A percentile compares a stretch with the other conserved stretches of the same genome.
phyloP scores from a whole-genome alignment of 2,329 filamentous ascomycete species.

The Phaeosphaeriaceae sp. region DNA sequence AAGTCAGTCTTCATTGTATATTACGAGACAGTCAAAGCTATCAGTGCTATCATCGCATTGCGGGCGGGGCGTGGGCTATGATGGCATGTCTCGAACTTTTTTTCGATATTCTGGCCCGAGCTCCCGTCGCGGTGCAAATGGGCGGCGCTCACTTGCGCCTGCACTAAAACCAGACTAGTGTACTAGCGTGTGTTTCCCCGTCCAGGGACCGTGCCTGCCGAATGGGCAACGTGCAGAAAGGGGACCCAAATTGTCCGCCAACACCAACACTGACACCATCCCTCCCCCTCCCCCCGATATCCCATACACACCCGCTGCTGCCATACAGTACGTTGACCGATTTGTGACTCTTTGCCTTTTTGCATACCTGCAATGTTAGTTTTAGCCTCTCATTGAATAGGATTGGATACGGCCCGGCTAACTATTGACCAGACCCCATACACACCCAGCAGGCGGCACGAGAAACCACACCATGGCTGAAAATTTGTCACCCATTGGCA shows the following conservation, averaged over 20 bases:
- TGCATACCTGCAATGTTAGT: background rate
- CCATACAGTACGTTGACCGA: background rate
- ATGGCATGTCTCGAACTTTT: slow-evolving; percentile 39
- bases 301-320: background rate
- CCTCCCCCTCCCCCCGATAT: background rate
- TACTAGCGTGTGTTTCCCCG: slow-evolving; percentile 43
- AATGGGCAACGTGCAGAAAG: slow-evolving; percentile 48
- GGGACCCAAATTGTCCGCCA: slow-evolving; percentile 48
- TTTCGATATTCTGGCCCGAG: slow-evolving; percentile 41
- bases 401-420: slow-evolving; percentile 17
- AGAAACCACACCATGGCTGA: slow-evolving; percentile 62
- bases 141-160: slow-evolving; percentile 10
- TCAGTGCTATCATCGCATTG: slow-evolving; percentile 18
- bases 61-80: slow-evolving; percentile 26
- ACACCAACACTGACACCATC: slow-evolving; percentile 25
- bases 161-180: too few species aligned
- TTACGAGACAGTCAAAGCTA: background rate
- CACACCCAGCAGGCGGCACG: slow-evolving; percentile 26
- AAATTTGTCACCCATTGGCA: slow-evolving; percentile 71
- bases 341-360: background rate
- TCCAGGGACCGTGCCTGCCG: slow-evolving; percentile 47
- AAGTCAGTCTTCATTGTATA: slow-evolving; percentile 95
- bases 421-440: slow-evolving; percentile 26
- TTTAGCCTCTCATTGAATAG: background rate
- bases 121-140: slow-evolving; percentile 21